A percentile compares a stretch with the other conserved stretches of the same genome.
Conservation (phyloP, 805 yeast genomes). For the Starmerella bombicola region DNA sequence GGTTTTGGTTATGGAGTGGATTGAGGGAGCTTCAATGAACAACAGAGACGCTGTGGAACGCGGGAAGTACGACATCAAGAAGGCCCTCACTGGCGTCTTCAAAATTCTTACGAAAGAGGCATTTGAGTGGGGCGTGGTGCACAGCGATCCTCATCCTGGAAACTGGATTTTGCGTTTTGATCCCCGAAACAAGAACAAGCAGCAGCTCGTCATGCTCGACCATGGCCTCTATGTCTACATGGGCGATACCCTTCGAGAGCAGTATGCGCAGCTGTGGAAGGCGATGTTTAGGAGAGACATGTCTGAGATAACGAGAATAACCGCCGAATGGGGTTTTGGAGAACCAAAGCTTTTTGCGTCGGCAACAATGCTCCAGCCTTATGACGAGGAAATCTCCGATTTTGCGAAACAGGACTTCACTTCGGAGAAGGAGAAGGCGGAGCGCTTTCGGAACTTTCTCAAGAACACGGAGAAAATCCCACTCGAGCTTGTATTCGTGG, state of each 20-base stretch:
- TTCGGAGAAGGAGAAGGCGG: slow-evolving; percentile 34
- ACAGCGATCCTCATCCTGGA: slow-evolving; percentile 76
- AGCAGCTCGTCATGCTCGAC: slow-evolving; percentile 52
- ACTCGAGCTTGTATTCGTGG: slow-evolving; percentile 47
- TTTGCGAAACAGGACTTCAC: slow-evolving; percentile 32
- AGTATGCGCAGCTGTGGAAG: slow-evolving; percentile 55
- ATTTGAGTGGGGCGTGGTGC: slow-evolving; percentile 55
- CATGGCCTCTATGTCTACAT: slow-evolving; percentile 60
- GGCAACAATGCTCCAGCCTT: slow-evolving; percentile 40
- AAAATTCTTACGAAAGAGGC: slow-evolving; percentile 45
- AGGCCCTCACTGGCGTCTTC: slow-evolving; percentile 41
- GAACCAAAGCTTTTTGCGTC: slow-evolving; percentile 51
- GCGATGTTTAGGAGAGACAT: slow-evolving; percentile 43
- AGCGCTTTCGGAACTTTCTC: slow-evolving; percentile 44
- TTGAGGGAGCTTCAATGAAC: slow-evolving; percentile 53
- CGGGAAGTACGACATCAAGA: slow-evolving; percentile 30
- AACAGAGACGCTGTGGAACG: slow-evolving; percentile 33
- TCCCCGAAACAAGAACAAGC: slow-evolving; percentile 15
- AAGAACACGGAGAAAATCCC: slow-evolving; percentile 57
- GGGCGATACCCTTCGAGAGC: slow-evolving; percentile 37
- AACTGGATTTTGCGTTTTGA: slow-evolving; percentile 44
- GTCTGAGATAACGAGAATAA: slow-evolving; percentile 37
- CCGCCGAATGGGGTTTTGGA: slow-evolving; percentile 55
- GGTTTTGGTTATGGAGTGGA: slow-evolving; percentile 61
- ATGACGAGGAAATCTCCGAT: slow-evolving; percentile 22